Evolutionary conservation across 2,329 filamentous ascomycete genomes (phyloP).

Genomic region (Tympanopsis confertula): DNA sequence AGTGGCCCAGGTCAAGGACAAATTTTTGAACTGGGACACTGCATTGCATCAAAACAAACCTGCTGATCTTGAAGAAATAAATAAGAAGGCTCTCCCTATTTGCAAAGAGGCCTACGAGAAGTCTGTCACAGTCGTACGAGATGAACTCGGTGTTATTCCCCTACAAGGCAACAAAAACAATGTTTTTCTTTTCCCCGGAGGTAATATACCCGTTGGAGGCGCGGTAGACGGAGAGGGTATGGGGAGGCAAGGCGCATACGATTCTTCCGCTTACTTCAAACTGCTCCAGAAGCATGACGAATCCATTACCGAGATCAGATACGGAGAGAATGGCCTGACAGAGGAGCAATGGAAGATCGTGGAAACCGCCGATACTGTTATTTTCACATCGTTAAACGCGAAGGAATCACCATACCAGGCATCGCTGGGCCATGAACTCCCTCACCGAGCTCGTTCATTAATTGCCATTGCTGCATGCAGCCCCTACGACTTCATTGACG

Average conservation of each 20-base stretch:
- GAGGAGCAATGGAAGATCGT: conserved; percentile 16
- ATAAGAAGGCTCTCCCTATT: conserved; percentile 11
- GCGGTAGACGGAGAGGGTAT: conserved; percentile 23
- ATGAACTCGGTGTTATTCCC: conserved; percentile 14
- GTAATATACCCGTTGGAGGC: conserved; percentile 17
- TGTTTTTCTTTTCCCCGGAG: conserved; percentile 23
- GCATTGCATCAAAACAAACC: conserved; percentile 9
- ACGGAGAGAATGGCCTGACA: conserved; percentile 15
- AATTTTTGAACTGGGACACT: conserved; percentile 16
- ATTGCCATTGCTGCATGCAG: conserved; percentile 26
- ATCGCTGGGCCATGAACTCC: conserved; percentile 17
- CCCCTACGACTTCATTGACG: conserved; percentile 29
- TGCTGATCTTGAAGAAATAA: conserved; percentile 10
- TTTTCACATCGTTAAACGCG: conserved; percentile 26
- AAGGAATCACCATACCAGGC: conserved; percentile 21
- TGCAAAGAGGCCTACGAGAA: conserved; percentile 20
- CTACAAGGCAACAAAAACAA: conserved; percentile 14
- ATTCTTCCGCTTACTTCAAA: conserved; percentile 17
- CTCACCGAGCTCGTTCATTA: conserved; percentile 14
- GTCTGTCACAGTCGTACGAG: conserved; percentile 26
- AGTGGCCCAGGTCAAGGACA: conserved; percentile 20
- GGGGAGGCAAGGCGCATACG: conserved; percentile 16
- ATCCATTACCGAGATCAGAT: conserved; percentile 17
- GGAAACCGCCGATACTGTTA: conserved; percentile 20
- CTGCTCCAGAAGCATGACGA: conserved; percentile 14